Evolutionary conservation across 1,284 basidiomycete genomes (phyloP).

Genomic region (Malassezia psittaci): DNA sequence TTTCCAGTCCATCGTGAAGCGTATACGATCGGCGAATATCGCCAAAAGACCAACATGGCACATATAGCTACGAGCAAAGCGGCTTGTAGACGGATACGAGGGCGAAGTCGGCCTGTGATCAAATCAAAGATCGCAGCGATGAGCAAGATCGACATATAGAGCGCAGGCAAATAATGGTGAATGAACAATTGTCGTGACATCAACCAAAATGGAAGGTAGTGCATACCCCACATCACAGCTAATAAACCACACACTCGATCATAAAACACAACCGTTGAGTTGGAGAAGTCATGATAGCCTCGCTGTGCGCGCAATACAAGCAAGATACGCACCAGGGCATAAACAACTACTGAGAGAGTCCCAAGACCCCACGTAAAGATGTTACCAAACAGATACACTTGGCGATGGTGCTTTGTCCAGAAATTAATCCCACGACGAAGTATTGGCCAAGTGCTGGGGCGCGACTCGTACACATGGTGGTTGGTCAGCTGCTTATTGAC

Average conservation of each 20-base stretch:
- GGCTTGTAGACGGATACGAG: constrained; percentile 66
- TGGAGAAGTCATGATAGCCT: constrained; percentile 79
- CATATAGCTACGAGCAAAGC: constrained; percentile 63
- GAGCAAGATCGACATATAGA: constrained; percentile 84
- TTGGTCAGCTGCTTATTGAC: constrained; percentile 92
- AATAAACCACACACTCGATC: constrained; percentile 82
- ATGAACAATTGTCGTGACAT: constrained; percentile 93
- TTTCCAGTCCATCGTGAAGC: constrained; percentile 74
- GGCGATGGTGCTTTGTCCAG: constrained; percentile 91
- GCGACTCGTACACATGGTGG: constrained; percentile 84
- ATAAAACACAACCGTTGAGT: constrained; percentile 80
- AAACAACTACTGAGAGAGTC: constrained; percentile 61
- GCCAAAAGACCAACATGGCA: constrained; percentile 66
- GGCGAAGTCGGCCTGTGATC: constrained; percentile 65
- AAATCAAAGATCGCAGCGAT: constrained; percentile 73
- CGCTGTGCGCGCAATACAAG: constrained; percentile 79
- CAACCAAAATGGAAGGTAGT: constrained; percentile 91
- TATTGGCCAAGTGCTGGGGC: constrained; percentile 78
- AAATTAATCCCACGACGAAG: constrained; percentile 83
- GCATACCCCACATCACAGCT: constrained; percentile 81
- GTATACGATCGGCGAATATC: constrained; percentile 75
- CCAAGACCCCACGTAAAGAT: constrained; percentile 84
- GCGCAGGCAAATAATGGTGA: constrained; percentile 90
- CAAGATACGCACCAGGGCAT: constrained; percentile 61
- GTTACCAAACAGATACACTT: constrained; percentile 91